phyloP scores from a whole-genome alignment of 495 filamentous ascomycete species.

The Stereocaulon alpinum region DNA sequence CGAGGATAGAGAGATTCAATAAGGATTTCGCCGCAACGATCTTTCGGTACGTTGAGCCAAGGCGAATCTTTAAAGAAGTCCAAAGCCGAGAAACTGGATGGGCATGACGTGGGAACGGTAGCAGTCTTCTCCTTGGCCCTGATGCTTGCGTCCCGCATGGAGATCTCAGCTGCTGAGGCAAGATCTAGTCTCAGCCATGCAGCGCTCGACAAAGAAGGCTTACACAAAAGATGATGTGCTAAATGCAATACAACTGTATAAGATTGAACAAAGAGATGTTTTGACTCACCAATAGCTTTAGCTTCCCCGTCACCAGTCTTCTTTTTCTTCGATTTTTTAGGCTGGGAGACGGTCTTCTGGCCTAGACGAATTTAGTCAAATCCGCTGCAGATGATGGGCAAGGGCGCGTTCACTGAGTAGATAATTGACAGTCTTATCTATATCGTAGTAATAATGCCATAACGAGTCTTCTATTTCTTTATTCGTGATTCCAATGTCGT shows the following conservation, averaged over 20 bases:
- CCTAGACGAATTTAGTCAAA: slow-evolving; percentile 15
- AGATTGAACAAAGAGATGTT: background rate
- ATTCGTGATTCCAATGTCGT: slow-evolving; percentile 43
- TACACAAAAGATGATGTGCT: background rate
- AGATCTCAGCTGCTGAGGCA: background rate
- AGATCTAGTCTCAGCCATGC: slow-evolving; percentile 11
- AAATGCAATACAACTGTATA: background rate
- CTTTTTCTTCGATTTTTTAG: slow-evolving; percentile 30
- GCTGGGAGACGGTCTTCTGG: slow-evolving; percentile 19
- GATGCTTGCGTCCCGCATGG: background rate
- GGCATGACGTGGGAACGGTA: background rate
- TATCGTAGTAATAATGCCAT: slow-evolving; percentile 94
- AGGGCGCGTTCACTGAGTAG: slow-evolving; percentile 45
- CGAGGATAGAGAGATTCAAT: slow-evolving; percentile 50
- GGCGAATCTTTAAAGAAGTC: slow-evolving; percentile 76
- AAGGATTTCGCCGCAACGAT: slow-evolving; percentile 57
- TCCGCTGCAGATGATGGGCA: background rate
- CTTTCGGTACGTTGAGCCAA: slow-evolving; percentile 67
- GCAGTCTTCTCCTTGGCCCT: background rate
- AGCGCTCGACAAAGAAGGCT: background rate
- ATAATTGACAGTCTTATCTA: slow-evolving; percentile 72
- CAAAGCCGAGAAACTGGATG: slow-evolving; percentile 25
- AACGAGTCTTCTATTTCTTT: slow-evolving; percentile 77
- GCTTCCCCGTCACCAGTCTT: slow-evolving; percentile 24
- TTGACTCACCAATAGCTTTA: slow-evolving; percentile 42